phyloP scores from a whole-genome alignment of 805 yeast species.

The Candida endomychidarum region DNA sequence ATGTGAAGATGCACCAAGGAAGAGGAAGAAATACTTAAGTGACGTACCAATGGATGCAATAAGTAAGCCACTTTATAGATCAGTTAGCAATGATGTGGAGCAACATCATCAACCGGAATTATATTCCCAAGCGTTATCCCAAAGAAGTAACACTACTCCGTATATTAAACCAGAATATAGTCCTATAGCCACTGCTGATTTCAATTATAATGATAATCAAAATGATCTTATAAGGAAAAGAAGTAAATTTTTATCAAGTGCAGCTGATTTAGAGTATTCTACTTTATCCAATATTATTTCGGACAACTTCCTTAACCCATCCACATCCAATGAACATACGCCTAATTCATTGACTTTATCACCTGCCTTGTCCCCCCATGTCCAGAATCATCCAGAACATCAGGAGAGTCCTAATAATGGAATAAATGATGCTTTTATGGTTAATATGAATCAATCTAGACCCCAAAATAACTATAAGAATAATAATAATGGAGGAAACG shows the following conservation, averaged over 20 bases:
- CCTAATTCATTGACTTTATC: constrained; percentile 35
- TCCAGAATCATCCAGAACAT: constrained; percentile 6
- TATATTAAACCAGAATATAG: constrained; percentile 5
- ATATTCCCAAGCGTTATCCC: neutral
- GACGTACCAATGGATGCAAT: constrained; percentile 46
- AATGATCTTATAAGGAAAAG: constrained; percentile 19
- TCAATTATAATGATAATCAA: neutral
- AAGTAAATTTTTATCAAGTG: constrained; percentile 60
- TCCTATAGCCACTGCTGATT: neutral
- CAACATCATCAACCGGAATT: neutral
- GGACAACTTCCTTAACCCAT: constrained; percentile 30
- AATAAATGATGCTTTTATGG: constrained; percentile 16
- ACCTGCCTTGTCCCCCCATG: constrained; percentile 40
- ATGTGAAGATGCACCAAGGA: constrained; percentile 89
- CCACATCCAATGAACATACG: constrained; percentile 21
- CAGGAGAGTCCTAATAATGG: constrained; percentile 20
- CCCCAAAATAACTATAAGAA: too few relatives aligned
- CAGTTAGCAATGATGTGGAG: constrained; percentile 1
- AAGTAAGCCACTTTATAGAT: constrained; percentile 9
- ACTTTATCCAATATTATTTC: constrained; percentile 65
- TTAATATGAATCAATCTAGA: too few relatives aligned
- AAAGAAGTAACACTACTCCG: constrained; percentile 6
- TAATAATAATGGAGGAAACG: constrained; percentile 19
- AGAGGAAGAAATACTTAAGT: constrained; percentile 74
- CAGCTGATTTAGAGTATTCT: constrained; percentile 73